Conservation (phyloP, 179 eudicot species). For the Heliamphora pulchella region DNA sequence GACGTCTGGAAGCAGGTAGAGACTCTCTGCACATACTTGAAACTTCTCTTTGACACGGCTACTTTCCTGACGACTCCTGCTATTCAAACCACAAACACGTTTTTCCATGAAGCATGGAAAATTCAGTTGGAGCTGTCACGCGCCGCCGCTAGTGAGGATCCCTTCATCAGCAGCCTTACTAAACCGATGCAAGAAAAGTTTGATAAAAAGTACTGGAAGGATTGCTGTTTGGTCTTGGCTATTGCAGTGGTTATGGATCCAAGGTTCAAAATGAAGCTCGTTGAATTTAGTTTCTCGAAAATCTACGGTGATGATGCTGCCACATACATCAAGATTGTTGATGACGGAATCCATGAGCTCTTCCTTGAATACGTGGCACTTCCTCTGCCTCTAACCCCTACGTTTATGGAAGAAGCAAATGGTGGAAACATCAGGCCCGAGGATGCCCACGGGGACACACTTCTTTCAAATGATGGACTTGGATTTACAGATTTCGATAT, state of each 20-base stretch:
- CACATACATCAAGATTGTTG: constrained; percentile 38
- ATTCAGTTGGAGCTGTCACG: constrained; percentile 81
- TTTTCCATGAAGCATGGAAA: constrained; percentile 93
- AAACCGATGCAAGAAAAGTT: constrained; percentile 63
- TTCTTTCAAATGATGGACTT: constrained; percentile 34
- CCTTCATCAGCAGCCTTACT: constrained; percentile 44
- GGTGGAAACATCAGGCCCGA: constrained; percentile 30
- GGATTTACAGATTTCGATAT: constrained; percentile 76
- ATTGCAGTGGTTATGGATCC: constrained; percentile 95
- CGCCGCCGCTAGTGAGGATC: constrained; percentile 62
- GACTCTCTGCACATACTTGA: constrained; percentile 49
- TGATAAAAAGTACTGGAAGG: constrained; percentile 63
- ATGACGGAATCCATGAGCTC: constrained; percentile 50
- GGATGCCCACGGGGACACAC: constrained; percentile 32
- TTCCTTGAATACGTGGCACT: constrained; percentile 43
- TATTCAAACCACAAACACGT: constrained; percentile 57
- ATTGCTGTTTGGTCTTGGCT: constrained; percentile 62
- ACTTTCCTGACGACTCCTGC: constrained; percentile 39
- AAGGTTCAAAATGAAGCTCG: constrained; percentile 90
- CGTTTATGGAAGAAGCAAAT: constrained; percentile 31
- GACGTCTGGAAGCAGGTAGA: constrained; percentile 78
- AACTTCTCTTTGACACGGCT: constrained; percentile 66
- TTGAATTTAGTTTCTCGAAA: constrained; percentile 84
- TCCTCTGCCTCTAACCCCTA: constrained; percentile 30
- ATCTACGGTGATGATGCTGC: constrained; percentile 77